Conservation (phyloP, 148 eudicot genomes). For the Fallopia convolvulus region DNA sequence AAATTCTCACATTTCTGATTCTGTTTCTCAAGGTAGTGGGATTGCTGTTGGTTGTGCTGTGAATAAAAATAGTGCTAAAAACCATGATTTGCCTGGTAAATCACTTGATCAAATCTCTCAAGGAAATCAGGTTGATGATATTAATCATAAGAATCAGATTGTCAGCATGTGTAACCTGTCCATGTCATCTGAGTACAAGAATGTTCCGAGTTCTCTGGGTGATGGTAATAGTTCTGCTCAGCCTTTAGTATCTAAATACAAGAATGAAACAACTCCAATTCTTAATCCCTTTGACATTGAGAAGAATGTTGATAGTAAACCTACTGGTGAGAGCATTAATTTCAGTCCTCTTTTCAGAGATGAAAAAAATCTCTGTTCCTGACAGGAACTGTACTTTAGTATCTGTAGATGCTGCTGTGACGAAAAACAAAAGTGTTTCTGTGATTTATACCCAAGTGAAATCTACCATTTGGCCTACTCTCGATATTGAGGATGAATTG, state of each 20-base stretch:
- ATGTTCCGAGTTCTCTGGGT: background rate
- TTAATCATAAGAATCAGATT: background rate
- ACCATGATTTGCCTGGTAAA: conserved; percentile 9
- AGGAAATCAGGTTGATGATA: background rate
- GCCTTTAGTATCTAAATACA: background rate
- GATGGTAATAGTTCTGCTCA: background rate
- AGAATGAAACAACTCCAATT: background rate
- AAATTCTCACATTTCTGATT: conserved; percentile 10
- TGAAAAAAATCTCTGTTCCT: conserved; percentile 1
- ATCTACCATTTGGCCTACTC: background rate
- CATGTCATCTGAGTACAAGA: conserved; percentile 8
- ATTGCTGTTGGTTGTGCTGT: conserved; percentile 5
- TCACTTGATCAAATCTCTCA: background rate
- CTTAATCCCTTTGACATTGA: conserved; percentile 2
- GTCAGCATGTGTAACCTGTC: conserved; percentile 8
- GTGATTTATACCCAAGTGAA: background rate
- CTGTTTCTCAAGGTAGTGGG: conserved; percentile 7
- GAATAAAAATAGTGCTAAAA: background rate
- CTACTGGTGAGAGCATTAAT: conserved; percentile 13
- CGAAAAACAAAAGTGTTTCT: background rate
- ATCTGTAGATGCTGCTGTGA: background rate
- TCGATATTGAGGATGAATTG: background rate
- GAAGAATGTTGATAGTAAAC: conserved; percentile 3
- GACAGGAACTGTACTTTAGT: background rate
- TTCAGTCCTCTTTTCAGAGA: conserved; percentile 7